Evolutionary conservation across 2,329 filamentous ascomycete species (phyloP), one percentile per base, ranked within the genome.

Genomic region (Nannizziopsis barbatae): DNA sequence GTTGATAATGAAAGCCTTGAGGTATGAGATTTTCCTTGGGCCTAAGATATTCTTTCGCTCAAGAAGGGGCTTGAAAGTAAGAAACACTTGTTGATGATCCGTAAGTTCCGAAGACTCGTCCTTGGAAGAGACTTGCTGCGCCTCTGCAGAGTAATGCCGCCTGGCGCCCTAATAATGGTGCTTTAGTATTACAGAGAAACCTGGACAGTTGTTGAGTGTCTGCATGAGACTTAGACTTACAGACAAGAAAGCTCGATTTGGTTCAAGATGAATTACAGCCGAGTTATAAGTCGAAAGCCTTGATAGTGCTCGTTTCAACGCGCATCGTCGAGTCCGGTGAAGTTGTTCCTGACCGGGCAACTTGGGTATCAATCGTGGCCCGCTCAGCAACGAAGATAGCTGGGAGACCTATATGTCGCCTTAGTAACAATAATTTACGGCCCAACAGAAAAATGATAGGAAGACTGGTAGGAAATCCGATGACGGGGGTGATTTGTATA

Each of bases 31-130:
- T 36, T 47, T 47, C 15, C 22, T 27, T n/a, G 36, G 27, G 1
- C 15, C 33, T 8, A 31, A 14, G 14, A 14, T 42, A 12, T 9
- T 20, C 12, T 42, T 35, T 11, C 27, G 32, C 17, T 47, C 37
- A 18, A 42, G n/a, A 12, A 47, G 38, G 3, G 37, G 45, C 30
- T 17, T 41, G 38, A 42, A 47, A 1, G 38, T 42, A 14, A 47
- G 37, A 11, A 42, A 47, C 10, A 47, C 31, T 18, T 35, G 37
- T n/a, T 42, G 45, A 11, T 42, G 15, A 14, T 47, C 17, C 4
- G 36, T 14, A 14, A 20, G 22, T n/a, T 36, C 18, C n/a, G 42
- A 14, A 32, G 36, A 18, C 12, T 40, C 33, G 31, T 9, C 30
- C 8, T 27, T 20, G 27, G n/a, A 7, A n/a, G 6, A 20, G 12